Base-by-base conservation (phyloP, 208 protist species). In the Crithidia bombi region DNA sequence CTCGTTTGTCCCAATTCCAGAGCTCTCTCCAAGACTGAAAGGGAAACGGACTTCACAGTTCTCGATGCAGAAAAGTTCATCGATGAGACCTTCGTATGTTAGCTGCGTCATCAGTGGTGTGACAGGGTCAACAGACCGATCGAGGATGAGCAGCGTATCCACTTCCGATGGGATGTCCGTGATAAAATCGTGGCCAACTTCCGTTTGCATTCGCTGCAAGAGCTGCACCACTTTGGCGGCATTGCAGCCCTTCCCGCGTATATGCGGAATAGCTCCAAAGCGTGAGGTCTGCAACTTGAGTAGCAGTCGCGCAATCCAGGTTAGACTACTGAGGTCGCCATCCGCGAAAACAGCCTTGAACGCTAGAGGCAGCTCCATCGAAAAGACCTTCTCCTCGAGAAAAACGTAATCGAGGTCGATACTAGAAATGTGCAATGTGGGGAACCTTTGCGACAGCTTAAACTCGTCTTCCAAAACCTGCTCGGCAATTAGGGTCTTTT, bases 31-130 rank as follows among this genome's bases (percentile, higher is more conserved):
- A 5, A 94, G 63, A 67, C 69, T 79, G 65, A 95, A 95, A 15
- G 91, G 91, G 56, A 96, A 89, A 2, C 39, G 63, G 0, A 83
- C 82, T 57, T 82, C 65, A 25, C 87, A 73, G 55, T 73, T 70
- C 50, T 87, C 68, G 56, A 97, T 85, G 21, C 44, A 70, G 63
- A 91, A 96, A 35, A 94, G 33, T 63, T 96, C 90, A 68, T 96
- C 92, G 14, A 97, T 78, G 19, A 97, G 68, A 23, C 94, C 94
- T 62, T 96, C 91, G 73, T 97, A 97, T 4, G 94, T 97, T 0
- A 91, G 72, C 76, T 97, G 91, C 11, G 87, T 92, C 70, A 97
- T 69, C 12, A 96, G 52, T 0, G 94, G 94, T 0, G 91, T 97
- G 15, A 94, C 69, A 9, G 91, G 65, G 69, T 97, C 94, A 4